These are phyloP conservation scores for Phytophthora hibernalis DNA, from an alignment of 352 stramenopile species.

Conservation along the genomic window DNA sequence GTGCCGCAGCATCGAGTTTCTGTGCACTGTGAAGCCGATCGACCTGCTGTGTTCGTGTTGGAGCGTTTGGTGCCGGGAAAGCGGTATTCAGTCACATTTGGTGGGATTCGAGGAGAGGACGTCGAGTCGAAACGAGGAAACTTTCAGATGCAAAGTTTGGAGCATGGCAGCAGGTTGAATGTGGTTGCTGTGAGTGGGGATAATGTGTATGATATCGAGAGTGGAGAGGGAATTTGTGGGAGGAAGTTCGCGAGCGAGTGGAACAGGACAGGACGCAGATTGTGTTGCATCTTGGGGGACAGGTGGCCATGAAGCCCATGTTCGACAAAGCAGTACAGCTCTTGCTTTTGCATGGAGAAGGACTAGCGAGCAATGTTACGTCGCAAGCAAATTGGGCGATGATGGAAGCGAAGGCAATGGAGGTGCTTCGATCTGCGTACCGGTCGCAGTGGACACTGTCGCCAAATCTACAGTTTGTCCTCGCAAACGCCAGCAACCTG, in stretches of 20 bases:
- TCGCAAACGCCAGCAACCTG: conserved; percentile 74
- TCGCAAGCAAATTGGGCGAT: conserved; percentile 38
- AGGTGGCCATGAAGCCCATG: conserved; percentile 69
- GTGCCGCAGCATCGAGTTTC: conserved; percentile 40
- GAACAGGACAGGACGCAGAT: conserved; percentile 40
- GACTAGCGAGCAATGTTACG: conserved; percentile 10
- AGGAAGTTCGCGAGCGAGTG: conserved; percentile 46
- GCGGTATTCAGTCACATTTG: conserved; percentile 67
- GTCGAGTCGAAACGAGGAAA: conserved; percentile 33
- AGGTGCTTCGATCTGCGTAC: conserved; percentile 70
- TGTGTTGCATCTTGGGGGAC: conserved; percentile 73
- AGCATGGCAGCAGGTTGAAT: conserved; percentile 31
- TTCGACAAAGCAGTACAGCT: conserved; percentile 75
- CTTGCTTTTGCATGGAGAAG: conserved; percentile 62
- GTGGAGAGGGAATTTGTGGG: conserved; percentile 61
- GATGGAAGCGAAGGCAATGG: conserved; percentile 59
- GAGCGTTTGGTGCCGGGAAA: conserved; percentile 56
- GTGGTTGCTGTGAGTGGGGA: conserved; percentile 59
- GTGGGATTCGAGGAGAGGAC: conserved; percentile 56
- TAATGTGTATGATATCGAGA: conserved; percentile 51
- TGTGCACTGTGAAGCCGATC: conserved; percentile 33
- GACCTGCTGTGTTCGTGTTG: conserved; percentile 52
- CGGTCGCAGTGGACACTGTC: conserved; percentile 71
- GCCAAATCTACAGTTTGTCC: conserved; percentile 52
- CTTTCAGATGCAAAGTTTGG: conserved; percentile 62